Conservation (phyloP, 1,284 basidiomycete genomes). For the Tylopilus sp. region DNA sequence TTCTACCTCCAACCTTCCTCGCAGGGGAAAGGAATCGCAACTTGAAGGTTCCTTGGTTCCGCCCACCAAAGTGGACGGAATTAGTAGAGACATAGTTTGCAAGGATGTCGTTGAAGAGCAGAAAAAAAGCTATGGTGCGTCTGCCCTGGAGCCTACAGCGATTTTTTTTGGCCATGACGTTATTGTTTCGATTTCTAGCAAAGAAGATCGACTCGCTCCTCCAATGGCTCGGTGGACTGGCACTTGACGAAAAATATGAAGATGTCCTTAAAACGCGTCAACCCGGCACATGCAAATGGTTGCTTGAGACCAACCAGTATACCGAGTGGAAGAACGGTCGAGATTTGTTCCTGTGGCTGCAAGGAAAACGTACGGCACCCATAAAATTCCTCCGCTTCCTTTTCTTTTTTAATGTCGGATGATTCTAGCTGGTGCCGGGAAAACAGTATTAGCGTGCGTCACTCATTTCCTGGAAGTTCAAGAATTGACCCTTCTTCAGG, state of each 20-base stretch:
- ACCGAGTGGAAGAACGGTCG: background rate
- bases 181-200: too few relatives aligned
- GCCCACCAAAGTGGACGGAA: background rate
- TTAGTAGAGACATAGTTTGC: too few relatives aligned
- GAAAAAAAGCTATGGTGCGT: background rate
- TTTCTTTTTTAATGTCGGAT: background rate
- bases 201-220: background rate
- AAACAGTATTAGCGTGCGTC: slow-evolving; percentile 7
- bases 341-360: slow-evolving; percentile 15
- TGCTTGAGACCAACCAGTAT: slow-evolving; percentile 1
- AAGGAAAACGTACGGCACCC: slow-evolving; percentile 14
- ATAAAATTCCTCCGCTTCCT: background rate
- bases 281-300: slow-evolving; percentile 11
- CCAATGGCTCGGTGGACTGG: background rate
- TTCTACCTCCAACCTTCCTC: background rate
- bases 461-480: too few relatives aligned
- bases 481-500: background rate
- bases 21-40: background rate
- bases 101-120: background rate
- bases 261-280: background rate
- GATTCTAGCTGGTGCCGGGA: slow-evolving; percentile 6
- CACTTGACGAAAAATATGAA: slow-evolving; percentile 7
- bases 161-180: too few relatives aligned
- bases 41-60: background rate
- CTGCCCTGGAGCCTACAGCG: too few relatives aligned